Evolutionary conservation across 257 asterid genomes (phyloP), one percentile per base, ranked within the genome.

Genomic region (Salvia hispanica): DNA sequence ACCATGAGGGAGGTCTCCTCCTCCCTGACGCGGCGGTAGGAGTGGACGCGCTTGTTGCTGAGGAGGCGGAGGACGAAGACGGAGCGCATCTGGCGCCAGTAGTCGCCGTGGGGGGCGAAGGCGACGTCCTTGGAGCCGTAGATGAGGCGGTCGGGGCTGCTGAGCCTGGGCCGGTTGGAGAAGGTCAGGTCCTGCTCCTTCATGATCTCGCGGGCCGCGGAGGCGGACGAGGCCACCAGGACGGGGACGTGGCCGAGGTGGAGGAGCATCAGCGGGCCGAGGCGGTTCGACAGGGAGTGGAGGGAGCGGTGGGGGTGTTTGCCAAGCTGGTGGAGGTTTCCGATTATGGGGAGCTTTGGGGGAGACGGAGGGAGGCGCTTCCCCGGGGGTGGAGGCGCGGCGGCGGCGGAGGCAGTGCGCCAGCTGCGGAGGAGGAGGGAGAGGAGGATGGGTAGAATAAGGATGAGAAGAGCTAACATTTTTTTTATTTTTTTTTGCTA

Each of bases 1-100:
- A 85, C 55, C 85, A 85, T 76, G 6, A 47, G 25, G 1, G 79
- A 28, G 3, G 84, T 80, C 62, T 80, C 86, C 50, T 84, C 83
- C 14, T 74, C 88, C 18, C 88, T 65, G 0, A 77, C 57, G 7
- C 10, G 5, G 1, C 71, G 52, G 66, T 51, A 84, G 2, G 85
- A 83, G 3, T 62, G 81, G 12, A 86, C 90, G 52, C 76, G 63
- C 36, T 72, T 83, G 74, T 62, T 65, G 36, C 83, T 83, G 25
- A 86, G 68, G 6, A 86, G 81, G 9, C 15, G 61, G 4, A 55
- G 61, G 10, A 55, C 61, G 42, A 2, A 55, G 0, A 55, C 31
- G 61, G 42, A 11, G 10, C 61, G 4, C 18, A 55, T 31, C 61
- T 55, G 61, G 10, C 61, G 18, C 61, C 61, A 55, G 39, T 55